Evolutionary conservation across 1,284 basidiomycete genomes (phyloP).

Genomic region (Apiotrichum brassicae): DNA sequence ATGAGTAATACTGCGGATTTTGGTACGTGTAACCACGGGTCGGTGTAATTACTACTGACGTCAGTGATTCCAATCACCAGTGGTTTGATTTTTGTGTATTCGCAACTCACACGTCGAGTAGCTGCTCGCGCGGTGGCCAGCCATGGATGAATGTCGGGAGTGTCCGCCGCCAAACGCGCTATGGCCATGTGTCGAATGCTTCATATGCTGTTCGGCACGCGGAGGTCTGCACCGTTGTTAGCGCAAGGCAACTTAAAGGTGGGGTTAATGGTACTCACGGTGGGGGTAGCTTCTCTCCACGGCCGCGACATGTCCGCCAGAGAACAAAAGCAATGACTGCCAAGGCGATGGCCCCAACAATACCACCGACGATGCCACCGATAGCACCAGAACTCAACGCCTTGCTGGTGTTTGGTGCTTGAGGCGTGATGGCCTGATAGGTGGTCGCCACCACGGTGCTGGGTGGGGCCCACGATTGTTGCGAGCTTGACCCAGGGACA

Average conservation of each 20-base stretch:
- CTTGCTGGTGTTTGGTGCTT: neutral
- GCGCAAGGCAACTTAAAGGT: neutral
- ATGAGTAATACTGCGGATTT: slow-evolving; percentile 24
- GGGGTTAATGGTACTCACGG: slow-evolving; percentile 29
- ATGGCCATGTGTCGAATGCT: neutral
- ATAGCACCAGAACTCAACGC: slow-evolving; percentile 34
- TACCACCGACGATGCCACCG: slow-evolving; percentile 41
- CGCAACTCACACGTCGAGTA: slow-evolving; percentile 30
- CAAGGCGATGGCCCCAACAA: slow-evolving; percentile 30
- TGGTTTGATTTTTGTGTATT: neutral
- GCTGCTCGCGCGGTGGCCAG: slow-evolving; percentile 21
- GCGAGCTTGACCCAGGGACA: neutral
- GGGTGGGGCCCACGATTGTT: no score
- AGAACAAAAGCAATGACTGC: slow-evolving; percentile 21
- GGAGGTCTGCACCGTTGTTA: slow-evolving; percentile 24
- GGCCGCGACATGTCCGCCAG: slow-evolving; percentile 27
- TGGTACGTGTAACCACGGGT: slow-evolving; percentile 22
- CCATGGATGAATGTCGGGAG: slow-evolving; percentile 13
- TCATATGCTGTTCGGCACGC: slow-evolving; percentile 24
- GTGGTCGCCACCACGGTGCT: neutral
- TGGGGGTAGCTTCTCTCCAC: slow-evolving; percentile 35
- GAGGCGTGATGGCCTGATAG: neutral
- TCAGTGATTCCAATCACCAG: slow-evolving; percentile 3
- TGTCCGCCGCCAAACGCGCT: neutral
- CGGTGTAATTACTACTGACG: slow-evolving; percentile 14